Base-by-base conservation (phyloP, 2,329 filamentous ascomycete species). In the Fusarium sp. region DNA sequence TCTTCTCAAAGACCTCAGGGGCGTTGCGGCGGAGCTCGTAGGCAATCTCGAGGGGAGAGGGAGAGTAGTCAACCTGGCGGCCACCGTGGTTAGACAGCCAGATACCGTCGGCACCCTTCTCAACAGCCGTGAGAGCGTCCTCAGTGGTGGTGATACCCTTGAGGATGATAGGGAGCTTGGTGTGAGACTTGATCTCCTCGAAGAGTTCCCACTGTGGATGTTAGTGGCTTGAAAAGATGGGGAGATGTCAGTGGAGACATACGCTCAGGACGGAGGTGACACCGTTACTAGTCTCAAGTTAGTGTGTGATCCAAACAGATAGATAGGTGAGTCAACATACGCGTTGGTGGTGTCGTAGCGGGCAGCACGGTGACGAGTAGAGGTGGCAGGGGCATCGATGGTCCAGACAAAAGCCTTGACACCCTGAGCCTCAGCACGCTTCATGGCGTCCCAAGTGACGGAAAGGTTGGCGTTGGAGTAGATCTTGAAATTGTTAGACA, bases 51-150 rank as follows among this genome's bases (percentile, higher is more conserved):
- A 79, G 73, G 7, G 77, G 76, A 10, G 75, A 77, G 7, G 77
- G 77, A 5, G 77, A 76, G 68, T 75, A 78, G 72, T 85, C 84
- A 1, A 85, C 79, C 68, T 85, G 83, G n/a, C 84, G 79, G 8
- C 82, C 82, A 32, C 84, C 84, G 71, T 85, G 84, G 75, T 86
- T 85, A 38, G 80, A 83, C 9, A 85, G 78, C 76, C 81, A 83
- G 59, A 85, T 83, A 30, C 77, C 83, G n/a, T 80, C 77, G 1
- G 78, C 80, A 0, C 81, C 80, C 40, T 80, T 76, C 63, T 81
- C 75, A 2, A 82, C 72, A 5, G 82, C 82, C 1, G 75, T 71
- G 1, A 80, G 72, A 3, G 82, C 84, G 65, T 85, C 82, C 10
- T 84, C 82, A 3, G 81, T 80, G 9, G 80, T 84, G n/a, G 80